Base-by-base conservation (phyloP, 2,329 filamentous ascomycete species). In the Venturia oleaginea region DNA sequence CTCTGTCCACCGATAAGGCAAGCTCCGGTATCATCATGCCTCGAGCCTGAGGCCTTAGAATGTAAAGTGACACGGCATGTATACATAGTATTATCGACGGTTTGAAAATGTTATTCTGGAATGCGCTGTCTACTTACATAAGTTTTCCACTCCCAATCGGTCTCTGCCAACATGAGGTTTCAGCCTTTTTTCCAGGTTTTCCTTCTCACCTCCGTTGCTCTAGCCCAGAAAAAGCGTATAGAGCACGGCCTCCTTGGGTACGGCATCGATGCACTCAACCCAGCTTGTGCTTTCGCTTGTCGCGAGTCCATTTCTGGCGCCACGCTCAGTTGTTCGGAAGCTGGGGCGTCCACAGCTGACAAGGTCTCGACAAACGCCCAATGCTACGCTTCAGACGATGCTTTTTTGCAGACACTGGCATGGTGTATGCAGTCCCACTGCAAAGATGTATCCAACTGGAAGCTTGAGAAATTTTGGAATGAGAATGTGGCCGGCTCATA, bases 341-440 rank as follows among this genome's bases (percentile, higher is more conserved):
- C 24, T n/a, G 55, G 4, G 30, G 7, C 55, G 32, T n/a, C 17
- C 8, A 4, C 24, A n/a, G 5, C 19, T n/a, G 19, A 10, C 4
- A 30, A 30, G 24, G 32, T 24, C 11, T 34, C 59, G 59, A 43
- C 32, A 27, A 27, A 13, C 22, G 3, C 59, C 13, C 40, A 67
- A 10, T 70, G 69, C 64, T 68, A 69, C 43, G 66, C 69, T 7
- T 67, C 63, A 1, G 63, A 70, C 62, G 67, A 69, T 51, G 34
- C 63, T 7, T 70, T 67, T 59, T 51, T 70, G n/a, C 62, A 67
- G 46, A 69, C 67, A 11, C 57, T 69, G 55, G 69, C 69, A n/a
- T 67, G 55, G 30, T 70, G 69, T 61, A 67, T 69, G 8, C 62
- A 42, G 32, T 30, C 62, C 17, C 55, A 65, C 19, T 69, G 69